Evolutionary conservation across 352 stramenopile species (phyloP).

Genomic region (Pythium aphanidermatum): DNA sequence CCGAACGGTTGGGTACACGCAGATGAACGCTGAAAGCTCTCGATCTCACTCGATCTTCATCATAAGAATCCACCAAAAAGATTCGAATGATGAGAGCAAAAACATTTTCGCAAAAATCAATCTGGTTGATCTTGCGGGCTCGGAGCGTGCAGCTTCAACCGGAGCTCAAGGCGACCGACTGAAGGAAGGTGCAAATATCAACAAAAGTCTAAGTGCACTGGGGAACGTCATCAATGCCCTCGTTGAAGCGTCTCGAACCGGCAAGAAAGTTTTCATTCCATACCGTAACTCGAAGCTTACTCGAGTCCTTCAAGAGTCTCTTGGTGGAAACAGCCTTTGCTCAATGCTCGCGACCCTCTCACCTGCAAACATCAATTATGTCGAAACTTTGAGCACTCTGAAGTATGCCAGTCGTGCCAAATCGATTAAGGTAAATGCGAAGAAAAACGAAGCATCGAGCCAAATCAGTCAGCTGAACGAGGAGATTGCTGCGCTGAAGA

Average conservation of each 20-base stretch:
- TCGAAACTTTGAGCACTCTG: conserved; percentile 94
- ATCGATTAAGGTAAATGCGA: conserved; percentile 91
- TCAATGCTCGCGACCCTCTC: conserved; percentile 95
- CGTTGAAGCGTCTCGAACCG: conserved; percentile 66
- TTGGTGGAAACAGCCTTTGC: conserved; percentile 92
- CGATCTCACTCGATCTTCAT: conserved; percentile 95
- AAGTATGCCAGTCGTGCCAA: conserved; percentile 95
- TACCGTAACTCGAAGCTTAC: conserved; percentile 95
- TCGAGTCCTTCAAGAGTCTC: conserved; percentile 87
- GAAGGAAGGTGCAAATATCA: conserved; percentile 94
- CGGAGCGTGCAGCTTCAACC: conserved; percentile 87
- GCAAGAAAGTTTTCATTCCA: conserved; percentile 89
- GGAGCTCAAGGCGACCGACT: conserved; percentile 85
- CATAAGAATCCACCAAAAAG: conserved; percentile 94
- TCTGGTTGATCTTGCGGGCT: conserved; percentile 92
- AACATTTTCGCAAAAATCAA: conserved; percentile 93
- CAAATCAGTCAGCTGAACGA: conserved; percentile 90
- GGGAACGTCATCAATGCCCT: conserved; percentile 93
- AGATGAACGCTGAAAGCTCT: conserved; percentile 93
- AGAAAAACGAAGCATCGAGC: conserved; percentile 90
- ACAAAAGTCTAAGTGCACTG: conserved; percentile 90
- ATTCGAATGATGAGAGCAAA: conserved; percentile 72
- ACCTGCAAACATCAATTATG: conserved; percentile 92
- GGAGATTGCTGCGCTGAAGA: conserved; percentile 84
- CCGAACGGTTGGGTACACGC: conserved; percentile 77